Percentiles rank a stretch among this genome's conserved stretches.
Conservation (phyloP, 2,329 filamentous ascomycete genomes). For the Trichoderma cornu-damae region DNA sequence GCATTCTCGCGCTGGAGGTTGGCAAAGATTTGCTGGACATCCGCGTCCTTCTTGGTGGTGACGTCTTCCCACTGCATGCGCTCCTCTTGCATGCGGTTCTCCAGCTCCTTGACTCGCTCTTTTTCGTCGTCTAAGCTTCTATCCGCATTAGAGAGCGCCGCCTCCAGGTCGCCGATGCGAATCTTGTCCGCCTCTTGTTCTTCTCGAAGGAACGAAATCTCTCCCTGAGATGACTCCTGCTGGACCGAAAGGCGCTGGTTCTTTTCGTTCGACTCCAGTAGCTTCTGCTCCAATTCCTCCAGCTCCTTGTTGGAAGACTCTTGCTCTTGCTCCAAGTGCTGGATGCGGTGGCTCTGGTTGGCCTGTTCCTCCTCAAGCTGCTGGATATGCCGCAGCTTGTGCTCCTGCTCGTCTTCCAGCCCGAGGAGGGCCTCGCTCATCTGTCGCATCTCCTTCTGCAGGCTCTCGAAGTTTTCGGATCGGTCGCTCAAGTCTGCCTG, state of each 20-base stretch:
- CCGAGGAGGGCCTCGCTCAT: constrained; percentile 82
- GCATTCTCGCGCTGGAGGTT: constrained; percentile 84
- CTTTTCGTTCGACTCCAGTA: constrained; percentile 82
- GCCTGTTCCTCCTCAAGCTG: constrained; percentile 78
- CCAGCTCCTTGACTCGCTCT: constrained; percentile 67
- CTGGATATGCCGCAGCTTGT: constrained; percentile 71
- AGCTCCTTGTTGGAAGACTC: constrained; percentile 81
- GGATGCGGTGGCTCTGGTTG: constrained; percentile 69
- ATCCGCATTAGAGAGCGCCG: constrained; percentile 72
- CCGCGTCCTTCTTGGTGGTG: constrained; percentile 84
- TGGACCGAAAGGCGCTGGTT: constrained; percentile 83
- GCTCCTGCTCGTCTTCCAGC: constrained; percentile 83
- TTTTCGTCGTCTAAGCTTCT: constrained; percentile 77
- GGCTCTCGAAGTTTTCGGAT: constrained; percentile 81
- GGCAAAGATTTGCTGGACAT: constrained; percentile 88
- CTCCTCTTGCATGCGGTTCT: constrained; percentile 72
- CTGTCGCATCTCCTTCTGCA: constrained; percentile 89
- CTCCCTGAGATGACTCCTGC: constrained; percentile 84
- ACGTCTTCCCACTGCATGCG: constrained; percentile 81
- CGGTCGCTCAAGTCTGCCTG: constrained; percentile 68
- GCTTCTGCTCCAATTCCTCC: constrained; percentile 75
- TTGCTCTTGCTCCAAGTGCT: constrained; percentile 77
- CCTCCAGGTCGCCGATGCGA: constrained; percentile 89
- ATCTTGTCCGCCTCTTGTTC: constrained; percentile 98
- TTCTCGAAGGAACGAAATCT: constrained; percentile 91